A percentile compares a stretch with the other conserved stretches of the same genome.
Evolutionary conservation across 2,329 filamentous ascomycete genomes (phyloP).

Genomic region (Xenosphaeropsis pyriputrescens): DNA sequence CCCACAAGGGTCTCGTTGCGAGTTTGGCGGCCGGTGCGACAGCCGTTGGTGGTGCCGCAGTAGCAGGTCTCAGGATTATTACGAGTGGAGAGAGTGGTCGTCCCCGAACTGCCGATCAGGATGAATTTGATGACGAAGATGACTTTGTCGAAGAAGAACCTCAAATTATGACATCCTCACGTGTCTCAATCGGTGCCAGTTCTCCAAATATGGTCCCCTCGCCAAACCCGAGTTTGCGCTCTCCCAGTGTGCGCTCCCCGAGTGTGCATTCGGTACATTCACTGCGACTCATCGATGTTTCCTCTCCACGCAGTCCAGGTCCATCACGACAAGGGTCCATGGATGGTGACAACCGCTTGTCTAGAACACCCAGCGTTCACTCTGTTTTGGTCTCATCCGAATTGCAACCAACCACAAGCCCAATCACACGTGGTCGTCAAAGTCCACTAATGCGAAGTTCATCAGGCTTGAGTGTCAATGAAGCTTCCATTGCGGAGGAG

Average conservation of each 20-base stretch:
- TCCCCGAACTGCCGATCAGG: slow-evolving; percentile 6
- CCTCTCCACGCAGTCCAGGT: slow-evolving; percentile 10
- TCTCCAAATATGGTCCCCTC: slow-evolving; percentile 7
- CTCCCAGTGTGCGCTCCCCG: slow-evolving; percentile 14
- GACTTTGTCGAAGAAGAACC: slow-evolving; percentile 16
- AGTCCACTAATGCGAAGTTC: slow-evolving; percentile 12
- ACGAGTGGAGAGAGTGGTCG: slow-evolving; percentile 7
- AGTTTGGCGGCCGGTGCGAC: slow-evolving; percentile 7
- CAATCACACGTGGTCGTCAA: slow-evolving; percentile 9
- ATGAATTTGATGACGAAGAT: slow-evolving; percentile 7
- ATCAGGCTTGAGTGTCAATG: slow-evolving; percentile 5
- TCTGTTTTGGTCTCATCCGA: slow-evolving; percentile 6
- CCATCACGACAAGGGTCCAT: slow-evolving; percentile 9
- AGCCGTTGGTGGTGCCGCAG: slow-evolving; percentile 8
- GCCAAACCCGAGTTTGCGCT: slow-evolving; percentile 10
- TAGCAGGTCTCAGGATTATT: slow-evolving; percentile 8
- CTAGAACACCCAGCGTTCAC: slow-evolving; percentile 11
- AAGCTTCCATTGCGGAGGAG: no score
- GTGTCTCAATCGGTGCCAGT: slow-evolving; percentile 14
- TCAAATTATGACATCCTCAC: slow-evolving; percentile 19
- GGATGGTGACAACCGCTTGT: slow-evolving; percentile 8
- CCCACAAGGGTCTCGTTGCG: not conserved
- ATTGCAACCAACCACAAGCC: slow-evolving; percentile 6
- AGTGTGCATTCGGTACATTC: slow-evolving; percentile 19
- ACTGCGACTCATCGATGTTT: slow-evolving; percentile 17